A percentile compares a stretch with the other conserved stretches of the same genome.
These are phyloP conservation scores for Corchorus olitorius DNA, from an alignment of 345 rosid species.

Conservation along the genomic window DNA sequence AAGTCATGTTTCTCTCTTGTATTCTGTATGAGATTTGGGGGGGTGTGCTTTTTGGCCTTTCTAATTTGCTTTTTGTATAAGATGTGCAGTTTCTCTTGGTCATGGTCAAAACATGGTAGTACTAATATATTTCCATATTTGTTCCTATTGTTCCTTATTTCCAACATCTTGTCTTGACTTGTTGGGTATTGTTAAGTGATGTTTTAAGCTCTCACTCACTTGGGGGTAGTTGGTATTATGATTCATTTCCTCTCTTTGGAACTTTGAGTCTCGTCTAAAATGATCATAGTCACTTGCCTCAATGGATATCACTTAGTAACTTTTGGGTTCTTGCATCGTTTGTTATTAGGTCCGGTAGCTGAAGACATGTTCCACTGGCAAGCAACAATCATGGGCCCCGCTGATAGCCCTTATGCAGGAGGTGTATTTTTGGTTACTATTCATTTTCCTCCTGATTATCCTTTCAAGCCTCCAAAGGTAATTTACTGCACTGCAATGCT, in stretches of 20 bases:
- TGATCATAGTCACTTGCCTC: not conserved
- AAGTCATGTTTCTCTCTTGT: not conserved
- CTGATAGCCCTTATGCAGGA: constrained; percentile 47
- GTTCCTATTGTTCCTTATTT: not conserved
- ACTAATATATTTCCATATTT: not conserved
- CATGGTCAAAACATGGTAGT: not conserved
- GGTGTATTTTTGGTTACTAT: constrained; percentile 40
- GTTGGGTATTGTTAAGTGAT: not conserved
- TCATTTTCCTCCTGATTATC: constrained; percentile 46
- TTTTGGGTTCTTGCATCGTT: not conserved
- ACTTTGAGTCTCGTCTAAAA: not conserved
- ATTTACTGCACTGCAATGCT: not conserved
- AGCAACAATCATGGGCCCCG: constrained; percentile 46
- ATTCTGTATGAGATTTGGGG: not conserved
- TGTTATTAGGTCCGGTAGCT: constrained; percentile 30
- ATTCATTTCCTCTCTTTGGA: not conserved
- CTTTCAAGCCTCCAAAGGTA: constrained; percentile 48
- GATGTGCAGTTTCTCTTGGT: no score
- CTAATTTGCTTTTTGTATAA: not conserved
- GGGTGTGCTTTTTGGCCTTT: not conserved
- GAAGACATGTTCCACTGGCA: constrained; percentile 46
- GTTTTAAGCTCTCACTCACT: not conserved
- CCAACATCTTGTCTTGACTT: not conserved
- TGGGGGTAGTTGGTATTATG: not conserved
- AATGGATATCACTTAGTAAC: not conserved